Evolutionary conservation across 306 rosid species (phyloP).

Genomic region (Dryas octopetala): DNA sequence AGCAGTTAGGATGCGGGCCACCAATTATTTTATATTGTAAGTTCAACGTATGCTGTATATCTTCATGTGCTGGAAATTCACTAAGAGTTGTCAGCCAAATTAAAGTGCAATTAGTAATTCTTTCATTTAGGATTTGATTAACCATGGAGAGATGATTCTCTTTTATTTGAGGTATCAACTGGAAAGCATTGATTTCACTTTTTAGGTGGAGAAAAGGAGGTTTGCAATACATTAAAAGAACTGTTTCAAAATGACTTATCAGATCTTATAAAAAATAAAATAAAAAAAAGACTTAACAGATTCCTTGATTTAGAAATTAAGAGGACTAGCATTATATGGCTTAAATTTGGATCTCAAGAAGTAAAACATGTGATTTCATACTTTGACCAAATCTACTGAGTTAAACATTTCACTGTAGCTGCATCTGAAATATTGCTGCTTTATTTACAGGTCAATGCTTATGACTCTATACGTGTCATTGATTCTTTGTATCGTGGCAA

Average conservation of each 20-base stretch:
- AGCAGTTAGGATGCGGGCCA: neutral
- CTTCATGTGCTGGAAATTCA: neutral
- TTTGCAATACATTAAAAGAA: neutral
- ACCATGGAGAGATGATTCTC: neutral
- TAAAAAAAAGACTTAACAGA: neutral
- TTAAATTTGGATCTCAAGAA: neutral
- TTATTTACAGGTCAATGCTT: conserved; percentile 76
- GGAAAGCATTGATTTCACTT: neutral
- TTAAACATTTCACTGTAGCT: neutral
- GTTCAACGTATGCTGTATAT: neutral
- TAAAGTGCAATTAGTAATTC: neutral
- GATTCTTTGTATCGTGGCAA: conserved; percentile 69
- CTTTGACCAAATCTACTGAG: neutral
- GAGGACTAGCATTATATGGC: neutral
- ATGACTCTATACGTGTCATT: conserved; percentile 62
- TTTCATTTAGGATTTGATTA: conserved; percentile 1
- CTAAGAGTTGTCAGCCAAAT: neutral
- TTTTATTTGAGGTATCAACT: conserved; percentile 18
- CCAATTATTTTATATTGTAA: neutral
- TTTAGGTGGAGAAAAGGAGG: neutral
- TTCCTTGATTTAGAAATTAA: neutral
- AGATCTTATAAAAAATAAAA: too few species aligned
- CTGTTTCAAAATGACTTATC: neutral
- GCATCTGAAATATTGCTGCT: conserved; percentile 3
- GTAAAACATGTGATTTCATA: neutral